Conservation (phyloP, 2,329 filamentous ascomycete species). For the Cladosporium sp. region DNA sequence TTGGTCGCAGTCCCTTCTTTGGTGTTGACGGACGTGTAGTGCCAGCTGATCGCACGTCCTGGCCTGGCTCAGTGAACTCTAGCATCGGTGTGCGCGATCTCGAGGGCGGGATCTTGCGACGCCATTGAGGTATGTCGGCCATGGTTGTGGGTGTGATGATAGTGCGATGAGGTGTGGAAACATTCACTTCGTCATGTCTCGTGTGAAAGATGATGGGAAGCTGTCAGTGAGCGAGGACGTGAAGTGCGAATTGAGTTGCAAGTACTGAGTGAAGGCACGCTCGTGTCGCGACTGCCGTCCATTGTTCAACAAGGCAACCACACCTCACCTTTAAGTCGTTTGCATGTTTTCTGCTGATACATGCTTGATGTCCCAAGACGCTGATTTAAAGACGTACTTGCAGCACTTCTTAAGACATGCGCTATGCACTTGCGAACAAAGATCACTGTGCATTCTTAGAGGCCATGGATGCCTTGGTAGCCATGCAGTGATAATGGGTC, state of each 20-base stretch:
- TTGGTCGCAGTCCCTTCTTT: constrained; percentile 40
- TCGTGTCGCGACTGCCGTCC: neutral
- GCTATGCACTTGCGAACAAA: neutral
- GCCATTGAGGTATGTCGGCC: constrained; percentile 40
- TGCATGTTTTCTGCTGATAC: neutral
- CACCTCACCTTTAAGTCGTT: neutral
- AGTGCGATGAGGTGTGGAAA: neutral
- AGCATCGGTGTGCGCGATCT: constrained; percentile 32
- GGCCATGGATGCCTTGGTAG: neutral
- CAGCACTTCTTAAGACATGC: neutral
- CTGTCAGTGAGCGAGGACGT: neutral
- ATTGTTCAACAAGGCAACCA: neutral
- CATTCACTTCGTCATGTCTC: neutral
- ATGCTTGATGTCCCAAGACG: neutral
- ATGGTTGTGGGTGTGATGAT: constrained; percentile 21
- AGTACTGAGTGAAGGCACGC: constrained; percentile 12
- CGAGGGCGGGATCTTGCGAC: constrained; percentile 36
- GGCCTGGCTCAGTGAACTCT: constrained; percentile 34
- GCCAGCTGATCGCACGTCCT: constrained; percentile 20
- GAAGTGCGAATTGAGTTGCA: neutral
- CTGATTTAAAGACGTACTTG: neutral
- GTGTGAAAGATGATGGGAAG: neutral
- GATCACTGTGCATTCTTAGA: neutral
- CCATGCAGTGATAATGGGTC: neutral
- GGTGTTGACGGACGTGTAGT: constrained; percentile 30